Evolutionary conservation across 2,329 filamentous ascomycete genomes (phyloP), one percentile per base, ranked within the genome.

Genomic region (Colletotrichum ledebouriae): DNA sequence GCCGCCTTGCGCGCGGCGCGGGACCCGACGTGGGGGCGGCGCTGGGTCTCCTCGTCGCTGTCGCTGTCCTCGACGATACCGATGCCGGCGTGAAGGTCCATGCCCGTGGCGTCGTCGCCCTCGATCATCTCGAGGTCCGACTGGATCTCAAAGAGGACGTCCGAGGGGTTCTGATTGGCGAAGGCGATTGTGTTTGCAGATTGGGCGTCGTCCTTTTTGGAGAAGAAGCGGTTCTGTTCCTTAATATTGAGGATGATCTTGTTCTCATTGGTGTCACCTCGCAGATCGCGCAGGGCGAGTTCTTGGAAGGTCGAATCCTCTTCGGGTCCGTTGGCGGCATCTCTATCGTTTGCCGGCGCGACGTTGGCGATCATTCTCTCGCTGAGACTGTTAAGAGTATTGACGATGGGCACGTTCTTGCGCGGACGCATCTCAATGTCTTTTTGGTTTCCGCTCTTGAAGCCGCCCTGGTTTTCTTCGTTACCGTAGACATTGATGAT

Each of bases 401-500:
- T 90, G 71, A 98, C 91, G 70, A 98, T 97, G 11, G 94, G 94
- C 2, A 96, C 90, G 76, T 96, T 95, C 52, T 87, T 82, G 11
- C 89, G 86, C 2, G 94, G 94, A 39, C 93, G 88, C 94, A 98
- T 98, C 72, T 97, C 96, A 41, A 92, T 82, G 76, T 98, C 94
- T 63, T 95, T 94, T 59, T 91, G 86, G 77, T 99, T 98, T 57
- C 96, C 96, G 70, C 86, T 81, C 74, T 87, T 90, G 75, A 91
- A 88, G 60, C 94, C 93, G 73, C 94, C 97, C 78, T 97, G 90
- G 75, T 99, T 95, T 78, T 96, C 93, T 80, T 98, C 96, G 75
- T 99, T 99, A 34, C 92, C 96, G 76, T 95, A 93, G 29, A 99
- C 80, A 77, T 99, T 92, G 73, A 99, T 94, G 71, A 97, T 94